These are phyloP conservation scores for Xylariales sp. DNA, from an alignment of 2,329 filamentous ascomycete genomes.

Conservation along the genomic window DNA sequence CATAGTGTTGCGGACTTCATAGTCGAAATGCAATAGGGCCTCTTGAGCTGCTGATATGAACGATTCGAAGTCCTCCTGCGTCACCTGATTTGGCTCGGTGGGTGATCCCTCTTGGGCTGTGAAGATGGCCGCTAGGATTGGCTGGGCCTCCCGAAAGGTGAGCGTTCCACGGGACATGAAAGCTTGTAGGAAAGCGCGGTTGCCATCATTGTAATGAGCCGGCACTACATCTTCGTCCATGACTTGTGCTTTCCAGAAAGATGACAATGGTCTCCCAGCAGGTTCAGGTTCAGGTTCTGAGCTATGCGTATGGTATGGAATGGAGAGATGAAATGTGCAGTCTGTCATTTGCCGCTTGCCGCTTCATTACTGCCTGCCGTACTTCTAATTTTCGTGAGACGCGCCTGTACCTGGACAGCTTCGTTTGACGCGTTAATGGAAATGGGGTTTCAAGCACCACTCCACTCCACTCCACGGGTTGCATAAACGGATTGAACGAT, in stretches of 20 bases:
- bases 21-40: slow-evolving; percentile 74
- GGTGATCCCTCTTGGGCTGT: slow-evolving; percentile 42
- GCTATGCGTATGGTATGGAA: too few relatives aligned
- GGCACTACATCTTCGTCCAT: slow-evolving; percentile 28
- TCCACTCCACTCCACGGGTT: too few relatives aligned
- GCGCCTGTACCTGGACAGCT: background rate
- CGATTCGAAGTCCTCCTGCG: slow-evolving; percentile 59
- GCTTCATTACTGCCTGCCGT: too few relatives aligned
- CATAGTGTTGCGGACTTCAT: slow-evolving; percentile 73
- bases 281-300: too few relatives aligned
- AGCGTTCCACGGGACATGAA: slow-evolving; percentile 75
- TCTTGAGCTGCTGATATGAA: slow-evolving; percentile 68
- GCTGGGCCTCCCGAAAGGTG: slow-evolving; percentile 68
- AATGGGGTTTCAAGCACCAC: background rate
- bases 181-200: slow-evolving; percentile 87
- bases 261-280: too few relatives aligned
- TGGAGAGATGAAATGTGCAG: too few relatives aligned
- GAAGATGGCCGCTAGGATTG: slow-evolving; percentile 72
- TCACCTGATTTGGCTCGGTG: slow-evolving; percentile 56
- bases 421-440: background rate
- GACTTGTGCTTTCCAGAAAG: background rate
- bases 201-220: slow-evolving; percentile 51
- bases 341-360: too few relatives aligned
- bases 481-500: too few relatives aligned
- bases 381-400: too few relatives aligned